Base-by-base conservation (phyloP, 2,329 filamentous ascomycete species). In the Cladobotryum protrusum region DNA sequence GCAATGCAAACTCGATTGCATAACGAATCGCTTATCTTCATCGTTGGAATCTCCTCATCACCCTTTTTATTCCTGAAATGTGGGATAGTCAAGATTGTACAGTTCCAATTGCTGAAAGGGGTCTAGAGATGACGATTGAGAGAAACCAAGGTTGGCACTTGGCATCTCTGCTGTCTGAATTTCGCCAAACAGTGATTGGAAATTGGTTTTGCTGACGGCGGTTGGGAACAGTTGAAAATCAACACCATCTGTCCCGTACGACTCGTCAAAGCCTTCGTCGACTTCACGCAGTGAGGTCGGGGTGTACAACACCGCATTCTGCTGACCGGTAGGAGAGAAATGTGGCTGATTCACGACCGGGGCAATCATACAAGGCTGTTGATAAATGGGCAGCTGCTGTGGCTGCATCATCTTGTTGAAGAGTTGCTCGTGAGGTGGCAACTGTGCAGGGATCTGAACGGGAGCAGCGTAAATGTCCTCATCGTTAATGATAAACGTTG, bases 291-390 rank as follows among this genome's bases (percentile, higher is more conserved):
- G 66, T 0, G 83, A 83, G 39, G 76, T 75, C 43, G 86, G 82
- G 9, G 85, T 86, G 67, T 77, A 86, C 32, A 89, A 75, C 70
- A 87, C 86, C 1, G 82, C 71, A 52, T 85, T 83, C 34, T 78
- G 76, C 59, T 88, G 85, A 5, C 83, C 86, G 48, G 76, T 74
- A 8, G 85, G 85, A 3, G 86, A 89, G 54, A 89, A 77, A 53
- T 87, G 83, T 32, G 69, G 55, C 39, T 48, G 37, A 56, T 51
- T 53, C 40, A 58, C 45, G 7, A 52, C 7, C 15, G 54, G 55
- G 4, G 57, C 56, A 11, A 55, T 47, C 14, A 54, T 48, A 29
- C 53, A 66, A 17, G 70, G 59, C 41, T 60, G 54, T 40, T 2
- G 58, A 49, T 61, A 66, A 15, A 63, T 71, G 15, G 51, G 66